Evolutionary conservation across 1,284 basidiomycete species (phyloP), one percentile per base, ranked within the genome.

Genomic region (Melanopsichium pennsylvanicum): DNA sequence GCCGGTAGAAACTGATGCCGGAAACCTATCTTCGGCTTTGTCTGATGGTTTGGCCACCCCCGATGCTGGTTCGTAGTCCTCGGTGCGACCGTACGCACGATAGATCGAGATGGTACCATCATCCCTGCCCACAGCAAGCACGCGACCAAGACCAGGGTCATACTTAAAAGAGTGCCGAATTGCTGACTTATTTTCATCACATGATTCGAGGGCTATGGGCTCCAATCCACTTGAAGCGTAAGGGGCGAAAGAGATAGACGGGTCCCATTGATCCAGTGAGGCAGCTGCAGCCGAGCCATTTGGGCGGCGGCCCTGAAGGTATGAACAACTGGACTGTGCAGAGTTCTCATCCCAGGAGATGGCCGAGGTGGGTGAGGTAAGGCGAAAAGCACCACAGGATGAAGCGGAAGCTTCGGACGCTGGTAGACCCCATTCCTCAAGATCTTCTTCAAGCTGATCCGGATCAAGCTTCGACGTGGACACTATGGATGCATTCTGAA

Each of bases 341-440:
- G 64, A 68, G 29, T 61, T 68, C 26, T 68, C 64, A 21, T 68
- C 64, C 54, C 58, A 68, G 2, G 64, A 61, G n/a, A 62, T 41
- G 3, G 64, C 56, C 6, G 58, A 48, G 2, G 49, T 47, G 5
- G 64, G 64, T 7, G 45, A 15, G 8, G 49, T 42, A 12, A 64
- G 36, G 10, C 46, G 41, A 13, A 45, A 42, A 12, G 15, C 22
- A 11, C 43, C 27, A 5, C 43, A 34, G 5, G 36, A 44, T 12
- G 44, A 42, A 4, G 35, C 11, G 19, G 37, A 23, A 19, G 42
- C 31, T 15, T 12, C 29, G 13, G 23, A 13, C 15, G 54, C 48
- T 23, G 60, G 54, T 18, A 63, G 44, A n/a, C 60, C 60, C 60
- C 60, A 63, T 26, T 57, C 48, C 26, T 63, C 31, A 6, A 57